Evolutionary conservation across 1,284 basidiomycete genomes (phyloP), one percentile per base, ranked within the genome.

Genomic region (Ganoderma lucidum): DNA sequence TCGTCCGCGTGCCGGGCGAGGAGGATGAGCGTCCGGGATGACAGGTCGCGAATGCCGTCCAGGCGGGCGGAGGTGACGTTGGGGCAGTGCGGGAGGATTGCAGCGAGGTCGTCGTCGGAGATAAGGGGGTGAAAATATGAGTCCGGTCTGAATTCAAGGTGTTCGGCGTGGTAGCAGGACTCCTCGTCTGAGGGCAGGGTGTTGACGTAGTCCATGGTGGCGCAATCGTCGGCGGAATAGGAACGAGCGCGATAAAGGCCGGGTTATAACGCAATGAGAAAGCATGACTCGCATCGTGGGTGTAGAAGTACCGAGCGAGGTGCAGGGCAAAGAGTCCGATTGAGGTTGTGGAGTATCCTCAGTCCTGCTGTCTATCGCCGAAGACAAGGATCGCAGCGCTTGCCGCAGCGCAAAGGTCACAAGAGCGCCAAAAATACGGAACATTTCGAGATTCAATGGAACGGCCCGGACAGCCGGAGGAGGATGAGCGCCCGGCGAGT

Each of bases 61-160:
- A 98, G 82, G 72, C 93, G 89, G 53, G 93, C 85, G 3, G 91
- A 90, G 76, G 94, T 87, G 64, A 98, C 84, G 67, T 92, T 88
- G 8, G 89, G 87, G 77, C 92, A 93, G 55, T 82, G 81, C 0
- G 82, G 78, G 66, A 98, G 82, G 23, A 94, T 86, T 9, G 80
- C 76, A 48, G 87, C 85, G 56, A 98, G 85, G 51, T 89, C 85
- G 58, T 89, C 86, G 76, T 96, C 90, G 39, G 85, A 86, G 28
- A 96, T 82, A 41, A 66, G 67, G 41, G 74, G 71, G 32, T 75
- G 51, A 14, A 58, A 77, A 73, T 63, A 83, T 6, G 59, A 78
- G 74, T 70, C 77, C 70, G 63, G 53, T 77, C 74, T 83, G 71
- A 92, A 80, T 65, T 86, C 79, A 32, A 92, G 83, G 75, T 89